A percentile compares a stretch with the other conserved stretches of the same genome.
These are phyloP conservation scores for Gossypium trilobum DNA, from an alignment of 441 rosid species.

Conservation along the genomic window DNA sequence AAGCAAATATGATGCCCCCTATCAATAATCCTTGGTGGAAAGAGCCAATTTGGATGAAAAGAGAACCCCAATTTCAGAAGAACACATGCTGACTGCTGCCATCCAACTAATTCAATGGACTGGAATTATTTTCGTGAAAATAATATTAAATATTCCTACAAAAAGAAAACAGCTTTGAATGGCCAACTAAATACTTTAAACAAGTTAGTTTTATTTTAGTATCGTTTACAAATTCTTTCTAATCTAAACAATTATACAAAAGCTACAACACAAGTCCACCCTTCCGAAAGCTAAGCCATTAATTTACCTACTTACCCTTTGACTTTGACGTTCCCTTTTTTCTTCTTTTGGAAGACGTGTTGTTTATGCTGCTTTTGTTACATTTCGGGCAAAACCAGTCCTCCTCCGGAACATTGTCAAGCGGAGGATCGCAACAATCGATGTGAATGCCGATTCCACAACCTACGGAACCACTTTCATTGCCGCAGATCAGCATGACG, in stretches of 20 bases:
- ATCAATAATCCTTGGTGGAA: too few species aligned
- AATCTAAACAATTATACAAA: background rate
- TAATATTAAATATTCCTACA: background rate
- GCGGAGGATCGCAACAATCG: conserved; percentile 69
- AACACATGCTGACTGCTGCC: background rate
- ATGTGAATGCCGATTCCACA: conserved; percentile 53
- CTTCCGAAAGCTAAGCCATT: background rate
- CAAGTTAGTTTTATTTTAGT: background rate
- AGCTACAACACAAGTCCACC: background rate
- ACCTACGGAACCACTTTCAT: conserved; percentile 44
- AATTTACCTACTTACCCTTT: background rate
- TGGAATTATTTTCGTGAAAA: background rate
- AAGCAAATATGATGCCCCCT: too few species aligned
- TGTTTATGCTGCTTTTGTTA: conserved; percentile 12
- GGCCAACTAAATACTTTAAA: background rate
- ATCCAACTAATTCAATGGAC: background rate
- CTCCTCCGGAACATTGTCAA: conserved; percentile 41
- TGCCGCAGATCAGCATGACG: conserved; percentile 63
- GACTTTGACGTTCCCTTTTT: conserved; percentile 17
- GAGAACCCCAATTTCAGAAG: background rate
- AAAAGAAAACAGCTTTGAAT: background rate
- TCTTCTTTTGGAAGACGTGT: conserved; percentile 15
- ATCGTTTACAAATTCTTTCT: background rate
- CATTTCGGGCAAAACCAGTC: conserved; percentile 69
- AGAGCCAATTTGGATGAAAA: background rate